Conservation (phyloP, 495 filamentous ascomycete species). For the Thozetella sp. region DNA sequence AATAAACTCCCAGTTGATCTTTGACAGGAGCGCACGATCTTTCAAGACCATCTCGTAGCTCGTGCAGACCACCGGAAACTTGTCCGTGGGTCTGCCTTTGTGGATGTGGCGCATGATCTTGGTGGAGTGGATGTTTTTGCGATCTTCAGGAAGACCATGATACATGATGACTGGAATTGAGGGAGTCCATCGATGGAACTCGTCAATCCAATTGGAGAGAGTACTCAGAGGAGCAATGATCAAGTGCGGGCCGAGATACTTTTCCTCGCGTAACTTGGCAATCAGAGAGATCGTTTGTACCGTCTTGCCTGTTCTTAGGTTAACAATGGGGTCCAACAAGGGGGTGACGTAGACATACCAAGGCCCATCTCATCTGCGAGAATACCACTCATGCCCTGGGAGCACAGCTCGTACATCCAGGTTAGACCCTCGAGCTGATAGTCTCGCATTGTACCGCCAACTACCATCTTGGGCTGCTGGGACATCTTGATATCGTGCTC, state of each 20-base stretch:
- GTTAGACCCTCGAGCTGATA: constrained; percentile 95
- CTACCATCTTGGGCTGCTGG: constrained; percentile 80
- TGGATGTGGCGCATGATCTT: constrained; percentile 60
- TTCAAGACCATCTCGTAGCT: constrained; percentile 95
- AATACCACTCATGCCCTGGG: constrained; percentile 91
- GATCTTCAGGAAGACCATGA: constrained; percentile 77
- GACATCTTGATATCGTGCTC: constrained; percentile 79
- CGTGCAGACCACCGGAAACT: constrained; percentile 91
- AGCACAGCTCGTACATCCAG: constrained; percentile 84
- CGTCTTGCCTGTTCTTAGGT: constrained; percentile 62
- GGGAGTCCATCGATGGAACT: constrained; percentile 89
- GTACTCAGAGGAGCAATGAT: constrained; percentile 91
- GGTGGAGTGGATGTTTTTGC: constrained; percentile 68
- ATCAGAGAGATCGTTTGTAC: constrained; percentile 92
- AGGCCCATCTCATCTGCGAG: constrained; percentile 97
- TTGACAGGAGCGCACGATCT: constrained; percentile 75
- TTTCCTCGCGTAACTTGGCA: constrained; percentile 83
- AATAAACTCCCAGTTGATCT: constrained; percentile 94
- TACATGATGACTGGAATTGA: constrained; percentile 85
- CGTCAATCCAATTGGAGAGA: constrained; percentile 93
- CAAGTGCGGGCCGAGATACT: constrained; percentile 81
- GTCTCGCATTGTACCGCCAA: constrained; percentile 86
- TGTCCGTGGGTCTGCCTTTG: constrained; percentile 44
- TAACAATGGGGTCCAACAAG: neutral
- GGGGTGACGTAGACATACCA: constrained; percentile 40